These are phyloP conservation scores for Lentinula raphanica DNA, from an alignment of 768 basidiomycete genomes.

Conservation along the genomic window DNA sequence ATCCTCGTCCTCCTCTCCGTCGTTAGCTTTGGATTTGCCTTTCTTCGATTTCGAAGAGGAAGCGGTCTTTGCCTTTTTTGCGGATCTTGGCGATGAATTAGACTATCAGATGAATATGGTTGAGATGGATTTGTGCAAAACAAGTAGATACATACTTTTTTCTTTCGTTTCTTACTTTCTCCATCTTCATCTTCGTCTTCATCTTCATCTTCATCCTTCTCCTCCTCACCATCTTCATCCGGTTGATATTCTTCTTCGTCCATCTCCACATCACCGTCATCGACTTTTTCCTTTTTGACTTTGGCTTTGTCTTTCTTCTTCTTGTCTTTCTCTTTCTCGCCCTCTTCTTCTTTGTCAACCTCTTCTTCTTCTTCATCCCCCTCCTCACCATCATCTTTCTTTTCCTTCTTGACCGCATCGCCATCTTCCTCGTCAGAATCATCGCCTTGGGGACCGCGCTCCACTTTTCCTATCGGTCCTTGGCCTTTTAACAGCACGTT, in stretches of 20 bases:
- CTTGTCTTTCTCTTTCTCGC: slow-evolving; percentile 32
- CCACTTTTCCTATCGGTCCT: slow-evolving; percentile 6
- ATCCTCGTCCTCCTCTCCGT: slow-evolving; percentile 45
- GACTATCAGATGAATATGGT: not conserved
- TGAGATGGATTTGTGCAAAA: too few relatives aligned
- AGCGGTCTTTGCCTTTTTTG: slow-evolving; percentile 40
- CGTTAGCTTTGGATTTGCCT: slow-evolving; percentile 50
- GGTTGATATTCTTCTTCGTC: slow-evolving; percentile 50
- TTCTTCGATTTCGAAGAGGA: slow-evolving; percentile 43
- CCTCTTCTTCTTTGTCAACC: slow-evolving; percentile 32
- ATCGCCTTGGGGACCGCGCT: slow-evolving; percentile 29
- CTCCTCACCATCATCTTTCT: slow-evolving; percentile 30
- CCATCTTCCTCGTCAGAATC: slow-evolving; percentile 37
- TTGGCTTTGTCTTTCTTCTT: slow-evolving; percentile 43
- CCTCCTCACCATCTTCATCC: slow-evolving; percentile 42
- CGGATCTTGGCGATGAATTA: slow-evolving; percentile 25
- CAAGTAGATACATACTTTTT: slow-evolving; percentile 44
- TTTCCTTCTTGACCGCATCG: slow-evolving; percentile 32
- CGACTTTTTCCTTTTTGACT: slow-evolving; percentile 36
- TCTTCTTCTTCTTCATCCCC: too few relatives aligned
- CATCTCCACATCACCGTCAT: slow-evolving; percentile 40
- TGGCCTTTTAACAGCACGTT: slow-evolving; percentile 64
- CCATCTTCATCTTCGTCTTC: slow-evolving; percentile 33
- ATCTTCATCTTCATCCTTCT: slow-evolving; percentile 47
- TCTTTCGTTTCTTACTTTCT: slow-evolving; percentile 68